These are phyloP conservation scores for Hyparrhenia diplandra DNA, from an alignment of 176 grass and related monocot genomes.

Conservation along the genomic window DNA sequence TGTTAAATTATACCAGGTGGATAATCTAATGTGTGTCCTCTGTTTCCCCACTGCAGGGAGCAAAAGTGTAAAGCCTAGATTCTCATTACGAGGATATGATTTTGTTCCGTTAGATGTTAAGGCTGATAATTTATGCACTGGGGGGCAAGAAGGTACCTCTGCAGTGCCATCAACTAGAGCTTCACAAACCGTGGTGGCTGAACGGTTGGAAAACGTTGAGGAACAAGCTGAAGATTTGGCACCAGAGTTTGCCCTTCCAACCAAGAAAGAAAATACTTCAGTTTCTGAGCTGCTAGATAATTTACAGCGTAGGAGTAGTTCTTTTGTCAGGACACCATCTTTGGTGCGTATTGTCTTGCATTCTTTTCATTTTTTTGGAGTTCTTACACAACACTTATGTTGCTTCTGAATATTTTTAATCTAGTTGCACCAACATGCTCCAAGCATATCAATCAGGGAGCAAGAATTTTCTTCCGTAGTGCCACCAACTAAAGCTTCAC, in stretches of 20 bases:
- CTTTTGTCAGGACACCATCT: constrained; percentile 39
- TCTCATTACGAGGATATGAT: constrained; percentile 43
- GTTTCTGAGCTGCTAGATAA: constrained; percentile 79
- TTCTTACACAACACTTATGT: constrained; percentile 5
- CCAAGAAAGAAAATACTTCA: constrained; percentile 48
- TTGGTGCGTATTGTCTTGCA: constrained; percentile 34
- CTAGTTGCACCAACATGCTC: constrained; percentile 30
- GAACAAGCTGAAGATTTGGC: constrained; percentile 50
- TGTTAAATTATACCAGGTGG: neutral
- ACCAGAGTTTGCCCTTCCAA: constrained; percentile 23
- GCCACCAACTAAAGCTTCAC: constrained; percentile 18
- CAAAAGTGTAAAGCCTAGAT: constrained; percentile 47
- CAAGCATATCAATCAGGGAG: neutral
- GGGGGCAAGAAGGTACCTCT: constrained; percentile 24
- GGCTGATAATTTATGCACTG: constrained; percentile 26
- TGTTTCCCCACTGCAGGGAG: constrained; percentile 31
- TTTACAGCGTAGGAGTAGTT: constrained; percentile 52
- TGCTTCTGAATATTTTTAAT: constrained; percentile 24
- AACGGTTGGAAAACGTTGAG: constrained; percentile 40
- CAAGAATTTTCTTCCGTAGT: constrained; percentile 24
- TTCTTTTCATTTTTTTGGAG: constrained; percentile 5
- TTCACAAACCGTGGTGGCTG: constrained; percentile 29
- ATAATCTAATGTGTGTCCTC: neutral
- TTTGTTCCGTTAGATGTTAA: constrained; percentile 28
- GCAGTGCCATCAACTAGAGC: constrained; percentile 25